Evolutionary conservation across 225 moss, liverwort and hornwort genomes (phyloP).

Genomic region (Ulota crispa): DNA sequence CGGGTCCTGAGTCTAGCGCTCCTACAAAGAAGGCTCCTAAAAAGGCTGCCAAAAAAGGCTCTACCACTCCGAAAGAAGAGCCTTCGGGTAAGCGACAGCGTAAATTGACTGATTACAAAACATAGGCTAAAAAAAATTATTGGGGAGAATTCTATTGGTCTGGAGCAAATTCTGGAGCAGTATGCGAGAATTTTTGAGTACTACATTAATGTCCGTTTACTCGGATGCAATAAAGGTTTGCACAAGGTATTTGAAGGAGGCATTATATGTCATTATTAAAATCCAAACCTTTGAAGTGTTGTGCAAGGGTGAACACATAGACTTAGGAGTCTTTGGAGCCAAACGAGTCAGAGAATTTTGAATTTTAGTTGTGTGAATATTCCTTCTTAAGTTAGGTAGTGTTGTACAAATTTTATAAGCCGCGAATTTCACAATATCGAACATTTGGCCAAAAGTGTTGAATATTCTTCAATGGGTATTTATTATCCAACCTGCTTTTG

Average conservation of each 20-base stretch:
- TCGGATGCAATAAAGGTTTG: neutral
- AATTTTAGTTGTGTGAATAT: too few species aligned
- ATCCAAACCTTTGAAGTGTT: too few species aligned
- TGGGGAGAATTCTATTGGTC: neutral
- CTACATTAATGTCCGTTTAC: neutral
- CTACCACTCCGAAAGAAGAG: slow-evolving; percentile 3
- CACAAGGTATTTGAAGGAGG: neutral
- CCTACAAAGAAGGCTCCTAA: slow-evolving; percentile 18
- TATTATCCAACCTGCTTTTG: too few species aligned
- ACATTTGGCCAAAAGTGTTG: too few species aligned
- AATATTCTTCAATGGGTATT: too few species aligned
- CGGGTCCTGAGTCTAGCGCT: neutral
- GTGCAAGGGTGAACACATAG: too few species aligned
- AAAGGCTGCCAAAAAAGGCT: slow-evolving; percentile 25
- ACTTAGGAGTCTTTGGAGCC: too few species aligned
- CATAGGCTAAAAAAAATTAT: neutral
- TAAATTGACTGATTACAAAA: slow-evolving; percentile 61
- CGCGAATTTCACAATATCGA: too few species aligned
- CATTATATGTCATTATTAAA: too few species aligned
- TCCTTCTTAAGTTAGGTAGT: too few species aligned
- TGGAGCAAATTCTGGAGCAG: neutral
- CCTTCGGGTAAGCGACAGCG: slow-evolving; percentile 59
- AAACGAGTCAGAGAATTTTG: too few species aligned
- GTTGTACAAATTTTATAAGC: too few species aligned
- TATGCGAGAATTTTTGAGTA: neutral